Evolutionary conservation across 352 stramenopile genomes (phyloP), one percentile per base, ranked within the genome.

Genomic region (Phytophthora pseudosyringae): DNA sequence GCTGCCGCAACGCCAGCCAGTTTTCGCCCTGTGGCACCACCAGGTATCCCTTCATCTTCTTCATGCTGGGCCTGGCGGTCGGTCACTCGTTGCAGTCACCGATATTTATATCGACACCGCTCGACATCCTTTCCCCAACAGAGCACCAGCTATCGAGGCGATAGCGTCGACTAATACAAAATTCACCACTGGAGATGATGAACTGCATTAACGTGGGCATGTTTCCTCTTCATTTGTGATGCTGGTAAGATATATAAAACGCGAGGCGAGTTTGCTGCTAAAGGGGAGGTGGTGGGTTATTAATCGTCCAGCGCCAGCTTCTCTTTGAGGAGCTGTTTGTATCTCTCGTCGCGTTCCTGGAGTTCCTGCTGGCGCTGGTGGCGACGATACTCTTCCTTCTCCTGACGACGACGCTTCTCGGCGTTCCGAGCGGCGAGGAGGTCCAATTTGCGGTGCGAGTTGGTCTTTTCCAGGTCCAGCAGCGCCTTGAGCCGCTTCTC

Each of bases 391-490:
- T 97, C 89, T 38, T 93, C 84, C 54, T 97, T 96, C 21, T 95
- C 89, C 57, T 94, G 81, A 9, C 95, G 91, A 28, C 94, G 85
- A 69, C 91, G 86, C 64, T 95, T 96, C 49, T 98, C 93, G 5
- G 94, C 94, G 33, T 94, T 88, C 25, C 94, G 82, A 8, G 94
- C 94, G 0, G 92, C 94, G 12, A 96, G 75, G 41, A 98, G 74
- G 55, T 98, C 94, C 47, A 91, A 78, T 70, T 98, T 98, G 9
- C 90, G 79, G 57, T 98, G 91, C 1, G 84, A 90, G 36, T 97
- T 97, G 48, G 88, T 96, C 73, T 98, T 98, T 55, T 98, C 94
- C 0, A 98, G 80, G 60, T 98, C 91, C 50, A 98, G 70, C 2
- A 98, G 73, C 28, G 94, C 94, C 62, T 97, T 98, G 33, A 98